Base-by-base conservation (phyloP, 176 grass and related monocot genomes). In the Oryza rufipogon region DNA sequence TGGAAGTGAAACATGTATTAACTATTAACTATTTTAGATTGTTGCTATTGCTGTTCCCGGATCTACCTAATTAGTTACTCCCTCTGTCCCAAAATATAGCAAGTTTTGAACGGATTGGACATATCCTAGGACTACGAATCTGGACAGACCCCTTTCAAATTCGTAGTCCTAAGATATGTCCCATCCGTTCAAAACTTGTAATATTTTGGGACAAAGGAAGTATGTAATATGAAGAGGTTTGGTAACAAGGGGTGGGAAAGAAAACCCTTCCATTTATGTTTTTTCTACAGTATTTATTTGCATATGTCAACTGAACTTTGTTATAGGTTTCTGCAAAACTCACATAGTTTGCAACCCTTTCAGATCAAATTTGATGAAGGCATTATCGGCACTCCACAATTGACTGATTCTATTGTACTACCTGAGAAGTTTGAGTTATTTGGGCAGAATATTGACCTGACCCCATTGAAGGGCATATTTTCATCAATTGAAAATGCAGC, bases 301-400 rank as follows among this genome's bases (percentile, higher is more conserved):
- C n/a, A 28, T 16, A 77, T 22, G 6, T 51, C 23, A 34, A 36
- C 22, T 54, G 9, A 20, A 64, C 13, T 81, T 75, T 77, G 22
- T 26, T 67, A 49, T 34, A 32, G 81, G 73, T 8, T 77, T 20
- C 58, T 46, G 10, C 51, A 14, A 26, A 19, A 71, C 38, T 81
- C 10, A 78, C 7, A 5, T 48, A 60, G 1, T 79, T 51, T 36
- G 83, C n/a, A 56, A 61, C 38, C 1, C 45, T 72, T 73, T 19
- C 96, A 98, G 96, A 95, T 98, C 69, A 95, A 93, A 81, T 95
- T 94, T 66, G 93, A 93, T 17, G 96, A 95, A 90, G 96, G 91
- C 46, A 78, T 95, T 33, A 54, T 98, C 0, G 89, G 91, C 28
- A 95, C 96, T n/a, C 96, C 96, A n/a, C 96, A 98, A 83, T 60